A percentile compares a stretch with the other conserved stretches of the same genome.
phyloP scores from a whole-genome alignment of 768 basidiomycete species.

The Floccularia luteovirens region DNA sequence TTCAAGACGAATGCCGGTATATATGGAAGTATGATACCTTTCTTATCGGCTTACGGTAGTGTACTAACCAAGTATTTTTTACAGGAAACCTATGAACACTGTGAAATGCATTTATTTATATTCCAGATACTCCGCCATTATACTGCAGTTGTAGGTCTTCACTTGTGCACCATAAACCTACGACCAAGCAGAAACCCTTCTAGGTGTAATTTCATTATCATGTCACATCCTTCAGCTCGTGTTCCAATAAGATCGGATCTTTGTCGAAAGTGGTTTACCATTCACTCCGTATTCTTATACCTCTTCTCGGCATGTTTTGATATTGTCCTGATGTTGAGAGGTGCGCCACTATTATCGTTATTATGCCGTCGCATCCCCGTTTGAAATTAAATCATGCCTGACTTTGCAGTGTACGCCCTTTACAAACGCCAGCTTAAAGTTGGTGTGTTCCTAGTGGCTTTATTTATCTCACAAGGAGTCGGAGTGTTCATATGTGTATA shows the following conservation, averaged over 20 bases:
- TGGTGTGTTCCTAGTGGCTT: background rate
- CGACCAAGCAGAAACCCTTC: background rate
- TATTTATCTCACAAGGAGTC: background rate
- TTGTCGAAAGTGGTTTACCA: background rate
- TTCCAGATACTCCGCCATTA: background rate
- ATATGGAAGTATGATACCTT: background rate
- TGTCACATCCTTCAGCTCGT: background rate
- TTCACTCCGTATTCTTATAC: background rate
- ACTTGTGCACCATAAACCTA: background rate
- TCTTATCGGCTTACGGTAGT: background rate
- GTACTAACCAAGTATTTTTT: background rate
- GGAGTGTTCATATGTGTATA: background rate
- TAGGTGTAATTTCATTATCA: background rate
- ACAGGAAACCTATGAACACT: background rate
- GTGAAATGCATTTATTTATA: background rate
- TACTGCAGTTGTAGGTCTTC: background rate
- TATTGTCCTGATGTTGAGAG: background rate
- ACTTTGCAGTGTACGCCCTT: background rate
- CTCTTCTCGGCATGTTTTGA: background rate
- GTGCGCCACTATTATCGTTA: no score
- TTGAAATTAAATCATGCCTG: background rate
- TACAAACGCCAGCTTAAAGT: background rate
- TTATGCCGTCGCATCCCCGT: no score
- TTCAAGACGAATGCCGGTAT: background rate
- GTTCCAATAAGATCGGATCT: background rate